Conservation (phyloP, 495 filamentous ascomycete genomes). For the Elaphomyces granulatus region DNA sequence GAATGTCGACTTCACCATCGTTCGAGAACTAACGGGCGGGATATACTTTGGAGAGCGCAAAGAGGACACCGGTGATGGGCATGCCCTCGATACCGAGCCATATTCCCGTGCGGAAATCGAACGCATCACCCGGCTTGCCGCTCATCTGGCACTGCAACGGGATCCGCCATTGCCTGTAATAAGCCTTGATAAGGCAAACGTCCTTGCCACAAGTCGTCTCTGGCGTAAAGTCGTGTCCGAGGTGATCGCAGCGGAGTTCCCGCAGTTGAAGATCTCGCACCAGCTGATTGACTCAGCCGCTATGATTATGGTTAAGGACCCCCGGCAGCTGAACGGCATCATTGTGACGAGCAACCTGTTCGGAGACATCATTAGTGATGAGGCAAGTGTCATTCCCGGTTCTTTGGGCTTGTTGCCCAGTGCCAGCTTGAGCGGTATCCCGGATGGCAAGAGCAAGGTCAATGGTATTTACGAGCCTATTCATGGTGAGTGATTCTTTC, state of each 20-base stretch:
- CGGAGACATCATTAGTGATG: constrained; percentile 92
- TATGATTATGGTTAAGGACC: constrained; percentile 97
- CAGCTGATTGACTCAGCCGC: constrained; percentile 93
- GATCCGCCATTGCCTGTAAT: constrained; percentile 72
- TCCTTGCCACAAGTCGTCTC: constrained; percentile 75
- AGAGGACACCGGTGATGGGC: constrained; percentile 63
- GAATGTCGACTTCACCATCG: constrained; percentile 85
- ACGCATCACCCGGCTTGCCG: constrained; percentile 74
- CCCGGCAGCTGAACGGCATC: constrained; percentile 77
- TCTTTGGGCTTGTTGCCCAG: constrained; percentile 80
- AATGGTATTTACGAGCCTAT: constrained; percentile 94
- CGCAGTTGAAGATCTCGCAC: constrained; percentile 67
- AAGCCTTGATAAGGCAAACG: constrained; percentile 95
- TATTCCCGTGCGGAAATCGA: constrained; percentile 83
- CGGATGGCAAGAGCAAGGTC: constrained; percentile 46
- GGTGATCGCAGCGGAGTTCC: constrained; percentile 70
- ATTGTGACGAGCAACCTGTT: constrained; percentile 91
- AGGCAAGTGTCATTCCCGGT: constrained; percentile 92
- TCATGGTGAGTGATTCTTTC: constrained; percentile 49
- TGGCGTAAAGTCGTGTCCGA: constrained; percentile 84
- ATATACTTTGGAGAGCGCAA: constrained; percentile 95
- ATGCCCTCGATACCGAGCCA: constrained; percentile 76
- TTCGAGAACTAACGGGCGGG: constrained; percentile 87
- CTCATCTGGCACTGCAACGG: constrained; percentile 62
- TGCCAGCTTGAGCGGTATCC: constrained; percentile 75